A percentile compares a stretch with the other conserved stretches of the same genome.
Evolutionary conservation across 768 basidiomycete genomes (phyloP).

Genomic region (Leccinum fibrillosum): DNA sequence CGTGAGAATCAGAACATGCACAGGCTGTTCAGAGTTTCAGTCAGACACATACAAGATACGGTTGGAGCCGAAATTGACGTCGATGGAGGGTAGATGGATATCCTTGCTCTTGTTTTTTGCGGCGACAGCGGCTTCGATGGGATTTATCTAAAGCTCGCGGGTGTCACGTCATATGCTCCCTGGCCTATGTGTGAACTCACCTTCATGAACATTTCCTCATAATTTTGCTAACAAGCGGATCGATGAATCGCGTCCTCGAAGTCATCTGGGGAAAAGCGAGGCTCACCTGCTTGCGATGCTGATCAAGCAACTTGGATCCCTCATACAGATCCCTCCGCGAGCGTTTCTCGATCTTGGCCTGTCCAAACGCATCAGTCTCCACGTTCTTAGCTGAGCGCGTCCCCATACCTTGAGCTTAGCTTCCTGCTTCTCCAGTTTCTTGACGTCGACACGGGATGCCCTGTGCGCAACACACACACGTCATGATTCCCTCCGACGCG

Average conservation of each 20-base stretch:
- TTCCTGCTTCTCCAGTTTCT: conserved; percentile 95
- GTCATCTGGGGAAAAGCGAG: not conserved
- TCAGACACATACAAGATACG: conserved; percentile 68
- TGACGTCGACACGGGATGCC: conserved; percentile 89
- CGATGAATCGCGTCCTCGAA: not conserved
- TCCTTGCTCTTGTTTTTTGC: conserved; percentile 97
- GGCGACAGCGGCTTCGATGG: conserved; percentile 72
- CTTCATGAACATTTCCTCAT: conserved; percentile 99
- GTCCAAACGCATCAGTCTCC: conserved; percentile 1
- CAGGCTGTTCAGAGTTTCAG: not conserved
- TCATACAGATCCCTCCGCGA: conserved; percentile 88
- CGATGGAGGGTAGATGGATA: conserved; percentile 90
- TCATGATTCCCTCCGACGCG: not conserved
- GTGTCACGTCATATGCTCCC: not conserved
- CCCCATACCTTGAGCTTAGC: conserved; percentile 79
- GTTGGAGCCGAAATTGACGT: conserved; percentile 94
- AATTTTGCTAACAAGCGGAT: conserved; percentile 68
- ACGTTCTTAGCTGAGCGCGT: not conserved
- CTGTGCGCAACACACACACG: conserved; percentile 36
- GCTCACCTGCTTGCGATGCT: conserved; percentile 82
- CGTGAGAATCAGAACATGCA: conserved; percentile 1
- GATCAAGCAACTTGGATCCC: conserved; percentile 91
- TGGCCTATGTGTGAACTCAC: conserved; percentile 33
- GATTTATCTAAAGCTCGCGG: conserved; percentile 65
- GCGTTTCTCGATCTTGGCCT: conserved; percentile 99